phyloP scores from a whole-genome alignment of 2,329 filamentous ascomycete genomes.

The Thielaviopsis populi region DNA sequence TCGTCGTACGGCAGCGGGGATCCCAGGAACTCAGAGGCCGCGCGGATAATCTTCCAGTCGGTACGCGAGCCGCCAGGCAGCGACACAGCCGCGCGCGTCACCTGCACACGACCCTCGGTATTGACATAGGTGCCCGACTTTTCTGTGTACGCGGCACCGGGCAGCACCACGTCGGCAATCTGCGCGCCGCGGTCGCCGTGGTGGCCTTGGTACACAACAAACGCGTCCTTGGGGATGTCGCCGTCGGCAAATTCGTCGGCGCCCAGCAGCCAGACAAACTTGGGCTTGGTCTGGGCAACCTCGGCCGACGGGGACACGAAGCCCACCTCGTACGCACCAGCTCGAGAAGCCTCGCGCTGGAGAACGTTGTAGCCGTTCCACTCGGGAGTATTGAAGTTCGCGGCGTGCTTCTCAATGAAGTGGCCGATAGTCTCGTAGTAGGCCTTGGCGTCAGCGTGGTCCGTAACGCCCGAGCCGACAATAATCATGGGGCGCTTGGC shows the following conservation, averaged over 20 bases:
- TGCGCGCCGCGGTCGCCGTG: slow-evolving; percentile 90
- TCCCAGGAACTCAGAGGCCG: slow-evolving; percentile 79
- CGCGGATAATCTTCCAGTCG: slow-evolving; percentile 98
- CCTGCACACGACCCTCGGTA: slow-evolving; percentile 91
- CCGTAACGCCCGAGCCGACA: slow-evolving; percentile 78
- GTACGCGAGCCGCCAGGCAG: slow-evolving; percentile 80
- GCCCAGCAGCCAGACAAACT: slow-evolving; percentile 92
- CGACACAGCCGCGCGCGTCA: slow-evolving; percentile 78
- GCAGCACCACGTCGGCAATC: slow-evolving; percentile 84
- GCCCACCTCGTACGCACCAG: slow-evolving; percentile 88
- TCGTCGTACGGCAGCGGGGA: slow-evolving; percentile 84
- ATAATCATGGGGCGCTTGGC: slow-evolving; percentile 95
- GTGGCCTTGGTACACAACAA: slow-evolving; percentile 95
- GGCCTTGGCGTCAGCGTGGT: slow-evolving; percentile 80
- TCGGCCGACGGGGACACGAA: slow-evolving; percentile 74
- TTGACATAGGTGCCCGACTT: slow-evolving; percentile 94
- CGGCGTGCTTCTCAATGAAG: slow-evolving; percentile 86
- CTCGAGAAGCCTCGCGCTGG: slow-evolving; percentile 81
- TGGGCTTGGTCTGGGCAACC: slow-evolving; percentile 73
- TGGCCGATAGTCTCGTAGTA: slow-evolving; percentile 81
- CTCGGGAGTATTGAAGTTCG: slow-evolving; percentile 72
- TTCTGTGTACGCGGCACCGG: slow-evolving; percentile 91
- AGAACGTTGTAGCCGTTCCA: slow-evolving; percentile 98
- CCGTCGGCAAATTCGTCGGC: slow-evolving; percentile 77
- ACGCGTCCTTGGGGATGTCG: slow-evolving; percentile 89